Base-by-base conservation (phyloP, 441 rosid species). In the Populus tomentosa region DNA sequence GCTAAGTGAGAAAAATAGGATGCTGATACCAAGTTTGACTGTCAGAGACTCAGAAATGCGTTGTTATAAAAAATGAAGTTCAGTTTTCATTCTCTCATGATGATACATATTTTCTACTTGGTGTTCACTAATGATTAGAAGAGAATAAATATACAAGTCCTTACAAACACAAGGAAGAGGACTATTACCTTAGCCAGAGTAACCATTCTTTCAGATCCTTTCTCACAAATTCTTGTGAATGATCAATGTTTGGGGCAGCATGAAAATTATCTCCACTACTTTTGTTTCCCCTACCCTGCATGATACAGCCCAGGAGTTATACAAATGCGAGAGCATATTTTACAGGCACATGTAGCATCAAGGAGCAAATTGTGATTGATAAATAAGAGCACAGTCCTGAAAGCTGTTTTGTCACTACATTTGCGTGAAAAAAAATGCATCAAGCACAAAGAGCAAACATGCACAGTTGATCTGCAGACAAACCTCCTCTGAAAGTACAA, bases 201-300 rank as follows among this genome's bases (percentile, higher is more conserved):
- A 95, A 87, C 99, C 99, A 95, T 82, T 95, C 99, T 85, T 91
- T 90, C 80, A 95, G 79, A 84, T 95, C 99, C 69, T 91, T 86
- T 86, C 99, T 88, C 79, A 95, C 99, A 80, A 95, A 95, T 38
- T 95, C 98, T 75, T 95, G 99, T 7, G 99, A 95, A 84, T 95
- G 99, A 82, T 95, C 99, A 79, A 95, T 95, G 87, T 95, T 95
- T 79, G 99, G 99, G 32, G 99, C 98, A 81, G 99, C 99, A 85
- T 95, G 99, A 82, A 95, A 95, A 88, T 84, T 88, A 79, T 95
- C 99, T 75, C 99, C 98, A 80, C 99, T 95, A 76, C 99, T 95
- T 86, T 93, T 93, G 85, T 93, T 95, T 82, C 99, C 99, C 78
- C 91, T 86, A 67, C 99, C 99, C 99, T 95, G 92, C 75, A 82